A percentile compares a stretch with the other conserved stretches of the same genome.
Evolutionary conservation across 176 grass and related monocot species (phyloP).

Genomic region (Oryza brachyantha): DNA sequence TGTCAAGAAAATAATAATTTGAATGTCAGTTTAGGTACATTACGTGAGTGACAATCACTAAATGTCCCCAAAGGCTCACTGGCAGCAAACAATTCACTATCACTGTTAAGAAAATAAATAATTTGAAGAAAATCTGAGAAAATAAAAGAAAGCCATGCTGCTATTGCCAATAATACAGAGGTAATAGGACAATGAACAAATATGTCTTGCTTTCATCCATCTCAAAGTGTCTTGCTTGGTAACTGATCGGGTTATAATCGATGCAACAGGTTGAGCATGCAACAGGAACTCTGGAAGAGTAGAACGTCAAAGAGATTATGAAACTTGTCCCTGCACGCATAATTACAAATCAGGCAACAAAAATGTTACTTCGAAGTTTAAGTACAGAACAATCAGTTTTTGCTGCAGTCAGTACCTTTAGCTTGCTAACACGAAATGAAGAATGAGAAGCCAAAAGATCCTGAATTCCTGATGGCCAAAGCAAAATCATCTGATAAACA

Average conservation of each 20-base stretch:
- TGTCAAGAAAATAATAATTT: too few relatives aligned
- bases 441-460: constrained; percentile 71
- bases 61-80: too few relatives aligned
- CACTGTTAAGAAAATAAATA: neutral
- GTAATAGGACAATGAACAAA: constrained; percentile 15
- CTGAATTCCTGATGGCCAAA: constrained; percentile 85
- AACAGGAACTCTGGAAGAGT: constrained; percentile 49
- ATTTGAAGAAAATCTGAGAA: neutral
- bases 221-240: constrained; percentile 70
- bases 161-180: neutral
- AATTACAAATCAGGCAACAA: neutral
- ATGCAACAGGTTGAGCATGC: constrained; percentile 84
- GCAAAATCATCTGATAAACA: constrained; percentile 87
- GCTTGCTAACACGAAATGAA: constrained; percentile 83
- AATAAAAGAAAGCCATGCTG: neutral
- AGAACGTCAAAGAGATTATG: constrained; percentile 21
- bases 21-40: too few relatives aligned
- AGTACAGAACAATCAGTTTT: neutral
- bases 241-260: constrained; percentile 88
- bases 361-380: constrained; percentile 23
- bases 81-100: too few relatives aligned
- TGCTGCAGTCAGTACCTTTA: constrained; percentile 59
- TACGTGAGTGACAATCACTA: too few relatives aligned
- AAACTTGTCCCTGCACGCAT: neutral
- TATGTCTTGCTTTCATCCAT: constrained; percentile 72